These are phyloP conservation scores for Cenococcum geophilum DNA, from an alignment of 495 filamentous ascomycete species.

Conservation along the genomic window DNA sequence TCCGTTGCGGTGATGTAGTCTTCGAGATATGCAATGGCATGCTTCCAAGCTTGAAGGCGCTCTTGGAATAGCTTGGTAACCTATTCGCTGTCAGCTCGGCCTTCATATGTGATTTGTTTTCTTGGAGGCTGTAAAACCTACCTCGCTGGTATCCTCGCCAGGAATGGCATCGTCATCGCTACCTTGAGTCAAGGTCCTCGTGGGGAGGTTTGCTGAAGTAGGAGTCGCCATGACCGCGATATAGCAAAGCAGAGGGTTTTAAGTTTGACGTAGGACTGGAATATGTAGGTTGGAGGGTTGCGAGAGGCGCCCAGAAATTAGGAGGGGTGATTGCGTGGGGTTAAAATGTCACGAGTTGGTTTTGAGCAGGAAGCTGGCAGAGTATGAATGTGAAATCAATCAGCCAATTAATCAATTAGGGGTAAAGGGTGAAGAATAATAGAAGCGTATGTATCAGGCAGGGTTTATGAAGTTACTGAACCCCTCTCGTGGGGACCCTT, in stretches of 20 bases:
- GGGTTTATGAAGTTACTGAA: neutral
- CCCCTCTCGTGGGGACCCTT: neutral
- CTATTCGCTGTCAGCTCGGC: constrained; percentile 4
- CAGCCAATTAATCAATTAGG: neutral
- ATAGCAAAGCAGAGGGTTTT: neutral
- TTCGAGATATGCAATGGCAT: constrained; percentile 83
- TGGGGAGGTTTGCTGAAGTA: constrained; percentile 23
- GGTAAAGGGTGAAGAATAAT: neutral
- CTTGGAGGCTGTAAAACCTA: constrained; percentile 36
- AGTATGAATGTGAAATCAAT: neutral
- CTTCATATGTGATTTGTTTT: neutral
- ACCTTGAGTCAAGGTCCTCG: constrained; percentile 25
- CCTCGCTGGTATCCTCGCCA: constrained; percentile 71
- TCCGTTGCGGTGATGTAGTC: constrained; percentile 79
- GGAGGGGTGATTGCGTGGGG: neutral
- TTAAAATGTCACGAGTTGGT: neutral
- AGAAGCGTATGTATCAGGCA: neutral
- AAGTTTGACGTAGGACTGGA: neutral
- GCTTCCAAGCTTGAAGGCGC: constrained; percentile 89
- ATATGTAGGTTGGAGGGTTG: neutral
- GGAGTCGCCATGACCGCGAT: constrained; percentile 16
- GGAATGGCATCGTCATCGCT: constrained; percentile 62
- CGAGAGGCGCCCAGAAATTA: neutral
- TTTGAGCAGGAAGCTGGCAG: neutral
- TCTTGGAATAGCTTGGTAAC: constrained; percentile 62